A percentile compares a stretch with the other conserved stretches of the same genome.
Conservation (phyloP, 108 stramenopile species). For the Aurantiochytrium sp. region DNA sequence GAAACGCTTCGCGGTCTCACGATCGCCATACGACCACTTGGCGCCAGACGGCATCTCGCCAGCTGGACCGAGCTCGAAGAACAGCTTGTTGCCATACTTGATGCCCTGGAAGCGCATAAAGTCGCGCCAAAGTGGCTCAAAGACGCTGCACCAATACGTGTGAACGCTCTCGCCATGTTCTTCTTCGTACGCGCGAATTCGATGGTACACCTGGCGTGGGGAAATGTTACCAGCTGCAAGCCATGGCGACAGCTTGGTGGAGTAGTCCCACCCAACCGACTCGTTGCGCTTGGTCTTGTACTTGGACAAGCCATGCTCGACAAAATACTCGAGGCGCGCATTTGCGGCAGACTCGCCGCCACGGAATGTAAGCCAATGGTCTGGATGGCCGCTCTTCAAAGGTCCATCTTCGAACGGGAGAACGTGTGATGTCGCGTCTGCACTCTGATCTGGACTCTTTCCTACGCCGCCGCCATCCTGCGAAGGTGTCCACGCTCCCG, state of each 20-base stretch:
- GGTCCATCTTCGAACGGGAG: not conserved
- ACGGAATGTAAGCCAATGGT: conserved; percentile 55
- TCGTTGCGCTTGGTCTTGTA: conserved; percentile 97
- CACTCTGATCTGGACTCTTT: no score
- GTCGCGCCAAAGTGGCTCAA: conserved; percentile 91
- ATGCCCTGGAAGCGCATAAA: conserved; percentile 82
- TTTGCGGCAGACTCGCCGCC: conserved; percentile 88
- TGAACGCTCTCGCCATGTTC: conserved; percentile 71
- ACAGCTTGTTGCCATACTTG: conserved; percentile 75
- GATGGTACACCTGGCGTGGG: conserved; percentile 68
- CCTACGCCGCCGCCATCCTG: no score
- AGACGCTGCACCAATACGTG: conserved; percentile 88
- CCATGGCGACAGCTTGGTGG: conserved; percentile 90
- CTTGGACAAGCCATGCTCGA: conserved; percentile 69
- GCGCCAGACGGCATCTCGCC: not conserved
- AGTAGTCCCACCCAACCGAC: conserved; percentile 84
- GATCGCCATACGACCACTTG: not conserved
- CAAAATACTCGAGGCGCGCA: conserved; percentile 71
- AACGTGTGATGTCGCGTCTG: not conserved
- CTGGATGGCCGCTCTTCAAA: not conserved
- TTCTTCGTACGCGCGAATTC: conserved; percentile 74
- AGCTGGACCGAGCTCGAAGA: conserved; percentile 64
- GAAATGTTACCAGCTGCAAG: conserved; percentile 81
- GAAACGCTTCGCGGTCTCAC: conserved; percentile 28
- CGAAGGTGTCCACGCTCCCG: no score